Conservation (phyloP, 495 filamentous ascomycete genomes). For the Pyronema domesticum region DNA sequence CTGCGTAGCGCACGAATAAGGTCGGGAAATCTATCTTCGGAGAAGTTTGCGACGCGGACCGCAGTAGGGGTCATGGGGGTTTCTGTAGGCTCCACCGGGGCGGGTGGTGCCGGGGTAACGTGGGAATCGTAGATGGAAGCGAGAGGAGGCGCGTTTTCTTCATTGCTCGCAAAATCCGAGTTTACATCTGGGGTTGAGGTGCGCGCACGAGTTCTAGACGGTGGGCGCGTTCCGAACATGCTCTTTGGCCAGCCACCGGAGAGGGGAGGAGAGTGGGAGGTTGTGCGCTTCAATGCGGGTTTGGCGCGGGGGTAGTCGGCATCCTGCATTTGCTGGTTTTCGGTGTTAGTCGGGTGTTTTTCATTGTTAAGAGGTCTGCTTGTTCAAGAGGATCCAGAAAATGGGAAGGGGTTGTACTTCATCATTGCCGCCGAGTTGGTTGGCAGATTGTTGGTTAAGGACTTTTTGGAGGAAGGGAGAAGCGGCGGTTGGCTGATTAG, state of each 20-base stretch:
- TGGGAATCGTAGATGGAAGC: conserved; percentile 18
- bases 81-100: conserved; percentile 5
- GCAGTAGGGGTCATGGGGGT: conserved; percentile 22
- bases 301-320: neutral
- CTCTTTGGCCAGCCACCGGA: conserved; percentile 19
- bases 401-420: too few relatives aligned
- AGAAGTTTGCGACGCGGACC: conserved; percentile 20
- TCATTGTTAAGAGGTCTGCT: too few relatives aligned
- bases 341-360: too few relatives aligned
- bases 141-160: conserved; percentile 16
- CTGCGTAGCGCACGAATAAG: conserved; percentile 20
- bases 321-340: too few relatives aligned
- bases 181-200: conserved; percentile 11
- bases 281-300: neutral
- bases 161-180: neutral
- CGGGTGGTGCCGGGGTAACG: neutral
- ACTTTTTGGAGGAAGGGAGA: conserved; percentile 23
- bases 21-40: conserved; percentile 21
- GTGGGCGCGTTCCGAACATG: conserved; percentile 23
- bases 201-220: conserved; percentile 21
- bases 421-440: neutral
- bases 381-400: too few relatives aligned
- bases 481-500: conserved; percentile 18
- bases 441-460: conserved; percentile 12
- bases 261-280: conserved; percentile 13